phyloP scores from a whole-genome alignment of 2,329 filamentous ascomycete species.

The Helotiales sp. region DNA sequence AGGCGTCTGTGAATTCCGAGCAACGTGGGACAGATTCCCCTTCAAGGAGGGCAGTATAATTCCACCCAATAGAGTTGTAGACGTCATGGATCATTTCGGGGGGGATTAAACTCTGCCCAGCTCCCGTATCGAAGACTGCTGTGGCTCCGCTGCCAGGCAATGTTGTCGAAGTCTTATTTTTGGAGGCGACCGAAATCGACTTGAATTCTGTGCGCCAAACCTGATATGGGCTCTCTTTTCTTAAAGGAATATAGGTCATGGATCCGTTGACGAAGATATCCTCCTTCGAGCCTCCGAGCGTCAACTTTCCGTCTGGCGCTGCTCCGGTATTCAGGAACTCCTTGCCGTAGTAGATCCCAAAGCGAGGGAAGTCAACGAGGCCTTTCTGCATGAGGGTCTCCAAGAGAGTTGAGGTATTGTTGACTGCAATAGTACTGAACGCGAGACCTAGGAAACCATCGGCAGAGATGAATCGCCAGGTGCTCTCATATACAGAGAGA shows the following conservation, averaged over 20 bases:
- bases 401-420: neutral
- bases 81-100: neutral
- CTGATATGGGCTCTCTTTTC: neutral
- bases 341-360: neutral
- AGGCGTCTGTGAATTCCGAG: neutral
- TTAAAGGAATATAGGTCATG: neutral
- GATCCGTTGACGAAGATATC: neutral
- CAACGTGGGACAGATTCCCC: neutral
- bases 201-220: neutral
- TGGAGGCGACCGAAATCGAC: neutral
- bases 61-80: neutral
- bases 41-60: neutral
- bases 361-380: neutral
- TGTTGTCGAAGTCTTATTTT: neutral
- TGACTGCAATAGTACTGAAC: neutral
- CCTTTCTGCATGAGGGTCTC: constrained; percentile 1
- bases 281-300: neutral
- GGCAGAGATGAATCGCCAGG: neutral
- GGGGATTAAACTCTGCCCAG: neutral
- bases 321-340: neutral
- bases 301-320: neutral
- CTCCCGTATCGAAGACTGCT: constrained; percentile 4
- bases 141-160: neutral
- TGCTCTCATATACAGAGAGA: neutral
- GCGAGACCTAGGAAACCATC: constrained; percentile 4